These are phyloP conservation scores for Dryas alaskensis DNA, from an alignment of 306 rosid genomes.

Conservation along the genomic window DNA sequence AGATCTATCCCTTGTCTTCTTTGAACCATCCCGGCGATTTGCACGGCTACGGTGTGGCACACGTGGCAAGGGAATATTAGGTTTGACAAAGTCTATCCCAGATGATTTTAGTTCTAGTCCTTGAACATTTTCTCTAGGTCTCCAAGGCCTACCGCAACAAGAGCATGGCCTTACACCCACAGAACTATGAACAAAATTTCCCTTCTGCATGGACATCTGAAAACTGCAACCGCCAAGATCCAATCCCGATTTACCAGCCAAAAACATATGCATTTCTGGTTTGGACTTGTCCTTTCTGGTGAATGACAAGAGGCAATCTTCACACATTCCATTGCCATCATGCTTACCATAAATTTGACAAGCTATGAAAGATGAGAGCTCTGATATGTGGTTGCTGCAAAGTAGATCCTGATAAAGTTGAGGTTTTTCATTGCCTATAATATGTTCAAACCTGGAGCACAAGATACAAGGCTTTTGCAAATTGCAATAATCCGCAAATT, in stretches of 20 bases:
- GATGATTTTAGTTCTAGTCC: conserved; percentile 43
- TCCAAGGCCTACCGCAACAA: conserved; percentile 57
- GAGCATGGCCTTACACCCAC: conserved; percentile 39
- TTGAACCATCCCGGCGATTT: conserved; percentile 39
- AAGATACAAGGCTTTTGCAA: conserved; percentile 72
- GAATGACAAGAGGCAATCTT: conserved; percentile 55
- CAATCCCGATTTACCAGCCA: conserved; percentile 48
- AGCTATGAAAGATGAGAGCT: conserved; percentile 55
- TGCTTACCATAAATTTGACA: conserved; percentile 52
- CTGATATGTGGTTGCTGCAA: conserved; percentile 62
- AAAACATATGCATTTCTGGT: conserved; percentile 42
- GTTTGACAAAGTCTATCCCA: conserved; percentile 41
- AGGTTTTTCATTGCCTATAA: conserved; percentile 39
- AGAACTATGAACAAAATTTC: conserved; percentile 33
- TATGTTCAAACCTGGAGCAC: conserved; percentile 78
- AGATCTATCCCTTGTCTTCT: conserved; percentile 46
- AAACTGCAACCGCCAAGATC: conserved; percentile 42
- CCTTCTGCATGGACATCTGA: conserved; percentile 28
- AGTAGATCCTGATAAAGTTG: conserved; percentile 46
- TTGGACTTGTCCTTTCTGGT: conserved; percentile 28
- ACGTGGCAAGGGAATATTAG: conserved; percentile 52
- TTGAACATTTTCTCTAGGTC: conserved; percentile 34
- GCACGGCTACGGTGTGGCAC: conserved; percentile 37
- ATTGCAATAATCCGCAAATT: conserved; percentile 64
- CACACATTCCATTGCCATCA: conserved; percentile 61